Evolutionary conservation across 257 asterid species (phyloP).

Genomic region (Scutellaria galericulata): DNA sequence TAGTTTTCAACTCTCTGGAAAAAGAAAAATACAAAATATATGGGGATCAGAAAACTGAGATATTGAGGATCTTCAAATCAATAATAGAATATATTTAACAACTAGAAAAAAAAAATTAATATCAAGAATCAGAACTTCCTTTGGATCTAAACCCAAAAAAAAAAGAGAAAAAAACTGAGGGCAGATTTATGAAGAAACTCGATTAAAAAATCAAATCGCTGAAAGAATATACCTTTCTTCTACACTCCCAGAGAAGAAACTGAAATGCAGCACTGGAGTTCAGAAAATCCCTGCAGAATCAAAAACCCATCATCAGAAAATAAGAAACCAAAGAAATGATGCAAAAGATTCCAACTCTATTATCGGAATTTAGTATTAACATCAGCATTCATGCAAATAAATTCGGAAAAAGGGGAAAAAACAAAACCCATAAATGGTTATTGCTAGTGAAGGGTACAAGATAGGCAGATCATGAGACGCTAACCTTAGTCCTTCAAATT

Average conservation of each 20-base stretch:
- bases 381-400: constrained; percentile 33
- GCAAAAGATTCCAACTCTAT: constrained; percentile 32
- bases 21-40: not conserved
- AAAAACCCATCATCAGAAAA: constrained; percentile 21
- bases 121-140: not conserved
- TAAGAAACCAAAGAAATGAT: not conserved
- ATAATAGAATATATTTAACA: not conserved
- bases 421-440: constrained; percentile 8
- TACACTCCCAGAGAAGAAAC: constrained; percentile 27
- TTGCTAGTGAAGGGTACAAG: not conserved
- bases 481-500: constrained; percentile 29
- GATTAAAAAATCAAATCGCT: constrained; percentile 3
- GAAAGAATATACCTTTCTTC: constrained; percentile 24
- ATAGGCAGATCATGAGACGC: constrained; percentile 31
- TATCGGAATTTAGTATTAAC: constrained; percentile 8
- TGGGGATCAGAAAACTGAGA: constrained; percentile 15
- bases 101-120: constrained; percentile 9
- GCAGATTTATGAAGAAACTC: constrained; percentile 26
- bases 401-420: constrained; percentile 1
- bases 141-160: constrained; percentile 31
- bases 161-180: not conserved
- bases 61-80: constrained; percentile 8
- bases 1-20: constrained; percentile 34
- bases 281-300: constrained; percentile 41
- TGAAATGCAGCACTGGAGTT: constrained; percentile 35